Evolutionary conservation across 1,139 yeast genomes (phyloP), one percentile per base, ranked within the genome.

Genomic region (Suhomyces bokatorum): DNA sequence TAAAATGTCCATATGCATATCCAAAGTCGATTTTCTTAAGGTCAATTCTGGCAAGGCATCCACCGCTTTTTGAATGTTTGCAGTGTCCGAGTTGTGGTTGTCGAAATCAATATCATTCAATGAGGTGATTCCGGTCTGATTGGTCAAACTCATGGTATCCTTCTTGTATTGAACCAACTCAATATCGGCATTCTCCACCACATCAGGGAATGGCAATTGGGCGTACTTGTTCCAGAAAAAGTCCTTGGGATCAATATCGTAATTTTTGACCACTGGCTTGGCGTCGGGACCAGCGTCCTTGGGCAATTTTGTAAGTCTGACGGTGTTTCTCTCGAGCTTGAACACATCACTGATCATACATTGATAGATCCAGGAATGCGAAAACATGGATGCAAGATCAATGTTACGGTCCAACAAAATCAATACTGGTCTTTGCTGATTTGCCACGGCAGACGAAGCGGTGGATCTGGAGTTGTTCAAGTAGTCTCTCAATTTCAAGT

Each of bases 311-410:
- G 64, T 61, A 27, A 73, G 55, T 40, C 63, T 66, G 51, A 88
- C 83, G 35, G 91, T 81, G 64, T 91, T 91, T 60, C 96, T 78
- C 54, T 83, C 80, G 56, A 93, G 75, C 45, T 80, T 79, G 63
- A 95, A 88, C 10, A 90, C 95, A 63, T 93, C 99, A 58, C 91
- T 87, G 13, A 93, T 95, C 80, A 93, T 84, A 58, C 97, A 90
- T 69, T 93, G 97, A 63, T 93, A 93, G 42, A 95, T 90, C 98
- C 99, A 91, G 6, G 97, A 89, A 65, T 93, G 99, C 1, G 95
- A 81, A 63, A 95, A 84, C 98, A 93, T 91, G 24, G 96, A 85
- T 2, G 93, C 85, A 51, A 95, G 73, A 65, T 95, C 98, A 49
- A 93, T 77, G 58, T 87, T 88, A 62, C 99, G 79, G 64, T 93